These are phyloP conservation scores for Puccinellia tenuiflora DNA, from an alignment of 176 grass and related monocot genomes.

Conservation along the genomic window DNA sequence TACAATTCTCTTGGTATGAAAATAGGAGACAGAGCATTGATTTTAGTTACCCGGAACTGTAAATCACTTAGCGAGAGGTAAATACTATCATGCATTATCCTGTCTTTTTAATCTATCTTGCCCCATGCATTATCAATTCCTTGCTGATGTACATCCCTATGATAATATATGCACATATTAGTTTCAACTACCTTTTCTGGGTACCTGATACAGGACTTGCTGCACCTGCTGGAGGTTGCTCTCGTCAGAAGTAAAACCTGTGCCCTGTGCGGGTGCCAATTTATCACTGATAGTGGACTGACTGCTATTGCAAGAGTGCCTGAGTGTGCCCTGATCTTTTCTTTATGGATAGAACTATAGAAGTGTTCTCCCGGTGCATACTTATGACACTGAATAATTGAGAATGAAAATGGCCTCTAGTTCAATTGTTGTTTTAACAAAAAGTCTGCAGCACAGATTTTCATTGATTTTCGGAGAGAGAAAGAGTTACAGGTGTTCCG, in stretches of 20 bases:
- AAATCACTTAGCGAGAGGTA: constrained; percentile 63
- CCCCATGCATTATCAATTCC: background rate
- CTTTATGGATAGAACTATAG: no score
- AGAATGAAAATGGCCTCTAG: no score
- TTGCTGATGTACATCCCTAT: background rate
- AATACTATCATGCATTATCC: background rate
- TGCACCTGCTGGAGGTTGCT: constrained; percentile 53
- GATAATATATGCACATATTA: background rate
- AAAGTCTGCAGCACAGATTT: no score
- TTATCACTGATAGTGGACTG: constrained; percentile 59
- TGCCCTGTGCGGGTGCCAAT: constrained; percentile 50
- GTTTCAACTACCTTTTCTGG: constrained; percentile 17
- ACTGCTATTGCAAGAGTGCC: no score
- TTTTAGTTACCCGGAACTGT: constrained; percentile 55
- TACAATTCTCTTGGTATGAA: constrained; percentile 30
- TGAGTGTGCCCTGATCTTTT: no score
- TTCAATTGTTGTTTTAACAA: no score
- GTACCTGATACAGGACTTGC: constrained; percentile 52
- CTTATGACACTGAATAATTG: no score
- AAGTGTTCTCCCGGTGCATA: no score
- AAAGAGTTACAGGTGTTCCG: no score
- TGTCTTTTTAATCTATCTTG: background rate
- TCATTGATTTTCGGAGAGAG: no score
- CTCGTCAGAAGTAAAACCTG: constrained; percentile 45
- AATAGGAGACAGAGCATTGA: constrained; percentile 57